These are phyloP conservation scores for Pilasporangium apinafurcum DNA, from an alignment of 352 stramenopile species.

Conservation along the genomic window DNA sequence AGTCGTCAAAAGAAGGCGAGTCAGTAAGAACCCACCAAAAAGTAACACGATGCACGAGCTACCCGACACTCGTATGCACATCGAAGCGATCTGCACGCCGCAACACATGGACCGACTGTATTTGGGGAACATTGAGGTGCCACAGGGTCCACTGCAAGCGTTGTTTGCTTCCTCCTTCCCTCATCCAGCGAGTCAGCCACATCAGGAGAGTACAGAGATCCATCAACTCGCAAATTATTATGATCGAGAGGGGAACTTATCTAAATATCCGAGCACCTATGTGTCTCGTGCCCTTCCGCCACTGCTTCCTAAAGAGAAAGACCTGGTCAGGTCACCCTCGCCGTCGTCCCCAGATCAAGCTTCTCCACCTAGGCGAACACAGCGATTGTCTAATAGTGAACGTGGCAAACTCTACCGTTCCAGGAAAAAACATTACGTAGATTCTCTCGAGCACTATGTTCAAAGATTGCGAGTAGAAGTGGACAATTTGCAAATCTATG, in stretches of 20 bases:
- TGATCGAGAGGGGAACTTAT: too few relatives aligned
- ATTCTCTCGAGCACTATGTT: slow-evolving; percentile 16
- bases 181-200: too few relatives aligned
- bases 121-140: neutral
- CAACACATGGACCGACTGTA: neutral
- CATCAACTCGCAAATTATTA: too few relatives aligned
- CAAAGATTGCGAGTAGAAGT: slow-evolving; percentile 14
- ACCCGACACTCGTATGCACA: slow-evolving; percentile 6
- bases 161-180: neutral
- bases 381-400: slow-evolving; percentile 26
- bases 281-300: neutral
- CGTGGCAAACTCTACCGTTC: slow-evolving; percentile 25
- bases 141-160: neutral
- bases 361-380: slow-evolving; percentile 2
- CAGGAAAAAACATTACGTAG: slow-evolving; percentile 23
- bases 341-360: neutral
- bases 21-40: neutral
- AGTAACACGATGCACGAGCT: neutral
- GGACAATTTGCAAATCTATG: slow-evolving; percentile 11
- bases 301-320: neutral
- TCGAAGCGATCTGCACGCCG: slow-evolving; percentile 6
- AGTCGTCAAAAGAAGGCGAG: too few relatives aligned
- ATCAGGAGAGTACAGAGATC: too few relatives aligned
- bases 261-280: neutral
- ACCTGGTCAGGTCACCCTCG: neutral